phyloP scores from a whole-genome alignment of 1,284 basidiomycete genomes.

The Anthracocystis panici-leucophaei region DNA sequence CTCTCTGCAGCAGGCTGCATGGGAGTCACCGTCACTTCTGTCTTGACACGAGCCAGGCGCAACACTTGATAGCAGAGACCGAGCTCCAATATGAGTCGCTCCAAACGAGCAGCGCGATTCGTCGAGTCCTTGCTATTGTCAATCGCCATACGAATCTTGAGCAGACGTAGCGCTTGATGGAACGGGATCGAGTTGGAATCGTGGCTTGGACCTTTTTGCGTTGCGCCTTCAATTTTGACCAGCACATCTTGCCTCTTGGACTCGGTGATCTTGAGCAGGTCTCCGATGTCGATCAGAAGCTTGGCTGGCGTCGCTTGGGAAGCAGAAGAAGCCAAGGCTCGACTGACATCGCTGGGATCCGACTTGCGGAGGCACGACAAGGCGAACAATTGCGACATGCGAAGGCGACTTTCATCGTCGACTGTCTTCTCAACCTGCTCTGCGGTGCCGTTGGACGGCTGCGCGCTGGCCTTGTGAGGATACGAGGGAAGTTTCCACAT shows the following conservation, averaged over 20 bases:
- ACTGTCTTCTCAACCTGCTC: neutral
- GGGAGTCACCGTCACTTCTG: conserved; percentile 12
- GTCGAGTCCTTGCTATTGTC: neutral
- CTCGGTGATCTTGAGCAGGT: conserved; percentile 47
- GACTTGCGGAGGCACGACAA: conserved; percentile 36
- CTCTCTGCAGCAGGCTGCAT: conserved; percentile 17
- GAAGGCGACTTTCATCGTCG: neutral
- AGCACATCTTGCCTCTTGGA: conserved; percentile 43
- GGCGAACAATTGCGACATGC: conserved; percentile 20
- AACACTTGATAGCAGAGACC: conserved; percentile 37
- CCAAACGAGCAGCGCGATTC: conserved; percentile 2
- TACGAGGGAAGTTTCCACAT: conserved; percentile 32
- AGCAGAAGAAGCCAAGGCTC: conserved; percentile 15
- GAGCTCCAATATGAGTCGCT: conserved; percentile 35
- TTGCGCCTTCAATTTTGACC: conserved; percentile 40
- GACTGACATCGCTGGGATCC: conserved; percentile 29
- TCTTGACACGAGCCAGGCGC: conserved; percentile 25
- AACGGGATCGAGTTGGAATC: conserved; percentile 39
- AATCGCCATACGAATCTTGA: conserved; percentile 45
- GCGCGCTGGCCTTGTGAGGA: neutral
- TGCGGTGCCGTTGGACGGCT: neutral
- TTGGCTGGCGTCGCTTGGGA: neutral
- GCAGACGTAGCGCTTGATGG: conserved; percentile 38
- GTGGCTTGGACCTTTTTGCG: conserved; percentile 38
- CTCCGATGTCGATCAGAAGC: conserved; percentile 29